A percentile compares a stretch with the other conserved stretches of the same genome.
phyloP scores from a whole-genome alignment of 2,329 filamentous ascomycete species.

The Sporothrix protearum region DNA sequence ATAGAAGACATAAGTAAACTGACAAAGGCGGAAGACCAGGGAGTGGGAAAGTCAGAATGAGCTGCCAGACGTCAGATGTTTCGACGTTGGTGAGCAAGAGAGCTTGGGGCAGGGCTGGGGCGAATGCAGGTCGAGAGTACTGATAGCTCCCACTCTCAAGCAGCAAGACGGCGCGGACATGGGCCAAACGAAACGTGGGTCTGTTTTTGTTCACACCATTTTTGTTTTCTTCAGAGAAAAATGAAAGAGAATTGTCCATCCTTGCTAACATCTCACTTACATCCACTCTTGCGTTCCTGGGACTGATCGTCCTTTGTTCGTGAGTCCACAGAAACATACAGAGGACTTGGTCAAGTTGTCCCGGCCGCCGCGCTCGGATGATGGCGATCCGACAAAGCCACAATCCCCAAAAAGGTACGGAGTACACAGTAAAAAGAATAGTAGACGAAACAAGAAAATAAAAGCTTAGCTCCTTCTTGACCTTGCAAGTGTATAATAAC shows the following conservation, averaged over 20 bases:
- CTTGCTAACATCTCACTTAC: constrained; percentile 9
- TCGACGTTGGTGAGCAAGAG: background rate
- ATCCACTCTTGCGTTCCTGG: background rate
- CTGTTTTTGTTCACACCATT: background rate
- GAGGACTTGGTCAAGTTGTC: background rate
- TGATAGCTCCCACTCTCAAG: no score
- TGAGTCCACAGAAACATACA: background rate
- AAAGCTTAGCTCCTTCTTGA: background rate
- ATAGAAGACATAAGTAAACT: background rate
- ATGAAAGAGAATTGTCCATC: background rate
- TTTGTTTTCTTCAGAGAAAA: background rate
- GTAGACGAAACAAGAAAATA: background rate
- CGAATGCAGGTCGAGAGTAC: background rate
- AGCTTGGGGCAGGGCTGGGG: background rate
- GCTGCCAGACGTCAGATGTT: constrained; percentile 4
- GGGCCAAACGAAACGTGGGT: background rate
- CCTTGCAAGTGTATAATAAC: background rate
- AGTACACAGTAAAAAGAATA: background rate
- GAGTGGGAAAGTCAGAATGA: background rate
- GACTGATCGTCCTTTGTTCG: background rate
- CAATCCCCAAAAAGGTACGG: constrained; percentile 2
- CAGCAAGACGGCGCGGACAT: background rate
- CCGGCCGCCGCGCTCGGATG: background rate
- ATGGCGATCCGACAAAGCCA: constrained; percentile 12
- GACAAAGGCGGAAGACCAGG: background rate